These are phyloP conservation scores for Kregervanrija delftensis DNA, from an alignment of 805 yeast species.

Conservation along the genomic window DNA sequence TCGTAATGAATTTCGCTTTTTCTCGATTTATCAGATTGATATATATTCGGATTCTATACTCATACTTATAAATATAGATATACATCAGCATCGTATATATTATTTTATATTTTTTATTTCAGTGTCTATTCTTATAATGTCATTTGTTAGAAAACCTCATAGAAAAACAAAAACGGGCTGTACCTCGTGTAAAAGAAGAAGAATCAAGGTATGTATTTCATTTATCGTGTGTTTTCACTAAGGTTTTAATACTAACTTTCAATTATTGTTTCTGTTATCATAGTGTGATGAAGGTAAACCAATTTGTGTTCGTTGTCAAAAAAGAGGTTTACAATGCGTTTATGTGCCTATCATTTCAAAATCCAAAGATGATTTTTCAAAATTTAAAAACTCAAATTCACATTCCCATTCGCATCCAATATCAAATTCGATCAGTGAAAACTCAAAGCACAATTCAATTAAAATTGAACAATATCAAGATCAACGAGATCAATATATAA, in stretches of 20 bases:
- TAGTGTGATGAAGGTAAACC: constrained; percentile 16
- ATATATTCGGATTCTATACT: not conserved
- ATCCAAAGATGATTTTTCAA: too few species aligned
- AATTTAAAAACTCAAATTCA: too few species aligned
- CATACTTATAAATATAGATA: not conserved
- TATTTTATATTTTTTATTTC: not conserved
- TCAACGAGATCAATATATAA: too few species aligned
- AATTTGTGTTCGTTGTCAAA: constrained; percentile 10
- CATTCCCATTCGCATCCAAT: too few species aligned
- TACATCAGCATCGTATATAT: not conserved
- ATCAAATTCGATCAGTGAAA: too few species aligned
- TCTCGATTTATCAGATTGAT: too few species aligned
- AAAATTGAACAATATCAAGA: too few species aligned
- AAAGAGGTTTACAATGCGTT: constrained; percentile 9
- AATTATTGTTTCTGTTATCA: not conserved
- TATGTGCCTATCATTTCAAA: constrained; percentile 1
- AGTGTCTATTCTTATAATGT: not conserved
- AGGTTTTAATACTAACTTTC: not conserved
- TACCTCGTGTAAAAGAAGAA: constrained; percentile 10
- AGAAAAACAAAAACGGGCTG: constrained; percentile 15
- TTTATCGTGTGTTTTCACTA: not conserved
- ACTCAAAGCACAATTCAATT: too few species aligned
- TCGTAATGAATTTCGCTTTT: too few species aligned
- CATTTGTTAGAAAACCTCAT: constrained; percentile 11
- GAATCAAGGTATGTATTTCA: constrained; percentile 11